A percentile compares a stretch with the other conserved stretches of the same genome.
Conservation (phyloP, 306 rosid species). For the Senna tora region DNA sequence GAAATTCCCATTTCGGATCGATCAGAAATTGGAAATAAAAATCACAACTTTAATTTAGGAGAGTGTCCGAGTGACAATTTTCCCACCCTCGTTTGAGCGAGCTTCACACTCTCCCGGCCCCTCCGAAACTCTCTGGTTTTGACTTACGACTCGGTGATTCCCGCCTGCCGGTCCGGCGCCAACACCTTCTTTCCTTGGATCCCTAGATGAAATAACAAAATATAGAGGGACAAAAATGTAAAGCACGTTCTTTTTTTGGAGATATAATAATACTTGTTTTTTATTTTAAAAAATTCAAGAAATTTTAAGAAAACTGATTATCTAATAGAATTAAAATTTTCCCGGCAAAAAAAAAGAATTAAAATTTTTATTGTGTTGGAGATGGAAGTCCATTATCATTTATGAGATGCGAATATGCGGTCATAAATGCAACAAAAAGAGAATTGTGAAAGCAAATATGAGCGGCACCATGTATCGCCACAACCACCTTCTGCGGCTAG, state of each 20-base stretch:
- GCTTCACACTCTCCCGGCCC: not conserved
- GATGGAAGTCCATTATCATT: too few relatives aligned
- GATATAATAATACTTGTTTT: too few relatives aligned
- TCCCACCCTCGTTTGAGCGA: not conserved
- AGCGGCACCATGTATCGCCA: slow-evolving; percentile 10
- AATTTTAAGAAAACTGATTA: too few relatives aligned
- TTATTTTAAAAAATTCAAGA: too few relatives aligned
- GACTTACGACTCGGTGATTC: not conserved
- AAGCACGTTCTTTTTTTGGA: not conserved
- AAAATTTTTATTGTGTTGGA: too few relatives aligned
- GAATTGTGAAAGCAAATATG: too few relatives aligned
- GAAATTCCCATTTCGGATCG: slow-evolving; percentile 30
- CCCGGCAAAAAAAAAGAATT: too few relatives aligned
- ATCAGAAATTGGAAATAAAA: not conserved
- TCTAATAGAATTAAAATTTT: too few relatives aligned
- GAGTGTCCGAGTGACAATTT: not conserved
- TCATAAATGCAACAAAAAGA: too few relatives aligned
- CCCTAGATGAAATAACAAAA: not conserved
- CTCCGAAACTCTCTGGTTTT: not conserved
- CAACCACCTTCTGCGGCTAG: slow-evolving; percentile 43
- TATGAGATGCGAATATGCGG: too few relatives aligned
- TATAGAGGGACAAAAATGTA: not conserved
- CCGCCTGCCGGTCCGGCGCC: not conserved
- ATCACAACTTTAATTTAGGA: not conserved
- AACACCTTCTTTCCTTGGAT: not conserved